Evolutionary conservation across 2,329 filamentous ascomycete genomes (phyloP).

Genomic region (Thelonectria blattea): DNA sequence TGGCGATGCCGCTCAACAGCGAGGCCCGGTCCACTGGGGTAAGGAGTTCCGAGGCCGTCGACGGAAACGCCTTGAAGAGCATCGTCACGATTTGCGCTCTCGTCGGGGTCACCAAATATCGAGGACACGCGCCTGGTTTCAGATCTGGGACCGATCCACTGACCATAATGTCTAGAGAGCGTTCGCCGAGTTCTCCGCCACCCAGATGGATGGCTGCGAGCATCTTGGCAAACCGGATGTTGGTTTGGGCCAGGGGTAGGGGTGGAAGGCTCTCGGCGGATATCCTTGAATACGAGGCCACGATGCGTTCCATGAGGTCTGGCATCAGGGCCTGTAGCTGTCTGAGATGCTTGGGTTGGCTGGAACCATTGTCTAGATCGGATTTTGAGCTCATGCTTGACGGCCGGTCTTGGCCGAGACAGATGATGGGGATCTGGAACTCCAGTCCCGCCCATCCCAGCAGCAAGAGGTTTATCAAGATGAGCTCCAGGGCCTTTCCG

Average conservation of each 20-base stretch:
- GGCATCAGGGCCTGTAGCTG: conserved; percentile 67
- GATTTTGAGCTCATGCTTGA: conserved; percentile 45
- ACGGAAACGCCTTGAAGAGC: conserved; percentile 74
- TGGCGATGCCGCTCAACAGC: conserved; percentile 83
- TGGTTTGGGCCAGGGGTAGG: conserved; percentile 73
- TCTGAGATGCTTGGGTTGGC: conserved; percentile 60
- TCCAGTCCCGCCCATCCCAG: conserved; percentile 84
- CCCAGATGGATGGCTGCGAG: conserved; percentile 70
- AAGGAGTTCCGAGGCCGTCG: conserved; percentile 68
- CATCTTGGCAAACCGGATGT: conserved; percentile 75
- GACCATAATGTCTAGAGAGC: conserved; percentile 69
- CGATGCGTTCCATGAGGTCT: conserved; percentile 76
- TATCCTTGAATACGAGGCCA: conserved; percentile 75
- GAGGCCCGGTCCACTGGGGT: conserved; percentile 78
- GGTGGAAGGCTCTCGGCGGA: conserved; percentile 74
- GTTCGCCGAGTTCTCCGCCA: conserved; percentile 66
- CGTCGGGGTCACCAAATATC: conserved; percentile 61
- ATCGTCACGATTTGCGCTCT: conserved; percentile 69
- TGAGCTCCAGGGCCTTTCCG: conserved; percentile 90
- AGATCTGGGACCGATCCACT: conserved; percentile 63
- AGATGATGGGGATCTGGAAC: conserved; percentile 74
- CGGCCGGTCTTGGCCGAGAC: conserved; percentile 56
- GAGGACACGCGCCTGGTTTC: conserved; percentile 56
- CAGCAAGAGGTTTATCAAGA: conserved; percentile 81
- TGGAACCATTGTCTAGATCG: conserved; percentile 43